Evolutionary conservation across 176 grass and related monocot genomes (phyloP), one percentile per base, ranked within the genome.

Genomic region (Guadua angustifolia): DNA sequence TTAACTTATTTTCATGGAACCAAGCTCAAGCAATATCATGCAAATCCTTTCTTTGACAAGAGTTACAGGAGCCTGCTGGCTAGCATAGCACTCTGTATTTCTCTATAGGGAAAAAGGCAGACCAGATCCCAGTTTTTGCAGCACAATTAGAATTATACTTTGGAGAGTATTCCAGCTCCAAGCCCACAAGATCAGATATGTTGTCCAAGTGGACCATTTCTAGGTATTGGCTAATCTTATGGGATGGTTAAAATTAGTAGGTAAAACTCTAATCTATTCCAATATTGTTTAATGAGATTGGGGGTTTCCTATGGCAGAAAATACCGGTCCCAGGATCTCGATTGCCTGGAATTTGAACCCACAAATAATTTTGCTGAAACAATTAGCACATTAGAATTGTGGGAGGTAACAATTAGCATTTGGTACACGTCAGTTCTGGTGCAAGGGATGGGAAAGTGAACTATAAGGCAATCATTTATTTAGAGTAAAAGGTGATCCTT

Each of bases 1-100:
- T 78, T 70, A 69, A 55, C 35, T 78, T 72, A 24, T 73, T 77
- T 50, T 43, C 38, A 22, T 76, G 26, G 29, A 39, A 15, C 39
- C 39, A 40, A 1, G 50, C 19, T 74, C 15, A 71, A 71, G 35
- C 7, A 60, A 45, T 2, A 39, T 38, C 32, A 3, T 42, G 11
- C 22, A 78, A 7, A 42, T 16, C 35, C 24, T 74, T 65, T 33
- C 18, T 86, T 86, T 18, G 1, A 50, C 18, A 17, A 35, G 4
- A 70, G 6, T 60, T 50, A 6, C 13, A 85, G 5, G 52, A 50
- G 32, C 15, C 14, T 46, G 19, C 18, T 78, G 47, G 39, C 58
- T 59, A 33, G 15, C 6, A 85, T 10, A 63, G 17, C 69, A 62
- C 6, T 4, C 6, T 7, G 17, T 69, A 16, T 82, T 75, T 76